These are phyloP conservation scores for Starmerella floricola DNA, from an alignment of 805 yeast genomes.

Conservation along the genomic window DNA sequence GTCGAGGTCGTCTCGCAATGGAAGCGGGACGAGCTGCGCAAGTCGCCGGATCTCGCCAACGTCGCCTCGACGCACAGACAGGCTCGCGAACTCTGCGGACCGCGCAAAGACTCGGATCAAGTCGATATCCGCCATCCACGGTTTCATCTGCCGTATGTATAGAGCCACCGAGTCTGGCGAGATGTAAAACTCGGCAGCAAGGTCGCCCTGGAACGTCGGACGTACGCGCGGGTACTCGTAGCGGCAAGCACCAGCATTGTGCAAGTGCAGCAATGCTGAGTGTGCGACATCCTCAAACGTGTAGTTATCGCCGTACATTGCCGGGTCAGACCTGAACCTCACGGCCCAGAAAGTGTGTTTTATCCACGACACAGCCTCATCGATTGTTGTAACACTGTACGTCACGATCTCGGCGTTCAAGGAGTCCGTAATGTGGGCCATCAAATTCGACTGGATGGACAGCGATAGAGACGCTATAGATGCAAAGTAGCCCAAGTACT, in stretches of 20 bases:
- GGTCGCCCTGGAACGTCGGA: conserved; percentile 62
- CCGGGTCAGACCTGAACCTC: conserved; percentile 65
- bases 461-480: conserved; percentile 84
- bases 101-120: conserved; percentile 61
- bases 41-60: conserved; percentile 57
- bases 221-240: conserved; percentile 44
- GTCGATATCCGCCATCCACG: conserved; percentile 59
- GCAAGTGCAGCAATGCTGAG: conserved; percentile 55
- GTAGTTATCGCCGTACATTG: conserved; percentile 43
- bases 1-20: conserved; percentile 57
- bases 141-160: conserved; percentile 51
- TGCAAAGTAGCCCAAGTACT: conserved; percentile 74
- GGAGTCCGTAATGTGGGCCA: conserved; percentile 56
- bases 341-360: conserved; percentile 66
- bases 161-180: conserved; percentile 57
- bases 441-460: conserved; percentile 82
- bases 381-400: conserved; percentile 48
- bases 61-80: conserved; percentile 83
- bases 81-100: conserved; percentile 73
- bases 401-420: conserved; percentile 78
- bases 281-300: conserved; percentile 48
- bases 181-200: conserved; percentile 80
- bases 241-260: conserved; percentile 43
- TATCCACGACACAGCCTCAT: conserved; percentile 72
- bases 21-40: conserved; percentile 69